These are phyloP conservation scores for Spirogloea muscicola DNA, from an alignment of 139 green algal species.

Conservation along the genomic window DNA sequence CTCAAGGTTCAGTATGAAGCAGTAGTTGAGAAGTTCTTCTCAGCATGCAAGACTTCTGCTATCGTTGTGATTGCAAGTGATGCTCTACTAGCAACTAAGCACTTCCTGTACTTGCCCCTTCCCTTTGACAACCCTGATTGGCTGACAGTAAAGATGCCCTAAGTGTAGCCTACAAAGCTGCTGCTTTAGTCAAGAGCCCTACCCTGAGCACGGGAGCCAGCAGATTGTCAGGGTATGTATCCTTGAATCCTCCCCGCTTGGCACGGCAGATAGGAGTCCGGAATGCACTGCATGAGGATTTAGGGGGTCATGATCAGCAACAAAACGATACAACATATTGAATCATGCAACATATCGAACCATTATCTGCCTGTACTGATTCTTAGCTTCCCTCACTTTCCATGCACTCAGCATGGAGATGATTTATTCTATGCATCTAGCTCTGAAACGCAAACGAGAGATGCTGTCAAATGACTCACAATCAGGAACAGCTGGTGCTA, in stretches of 20 bases:
- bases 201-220: constrained; percentile 57
- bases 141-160: too few relatives aligned
- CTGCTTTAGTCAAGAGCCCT: constrained; percentile 1
- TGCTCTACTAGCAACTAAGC: too few relatives aligned
- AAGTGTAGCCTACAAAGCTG: too few relatives aligned
- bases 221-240: constrained; percentile 88
- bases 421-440: background rate
- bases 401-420: too few relatives aligned
- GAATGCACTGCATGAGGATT: constrained; percentile 59
- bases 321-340: constrained; percentile 38
- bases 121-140: too few relatives aligned
- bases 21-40: too few relatives aligned
- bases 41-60: too few relatives aligned
- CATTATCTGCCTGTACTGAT: background rate
- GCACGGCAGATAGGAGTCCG: constrained; percentile 87
- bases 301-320: too few relatives aligned
- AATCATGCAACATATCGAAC: background rate
- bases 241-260: constrained; percentile 80
- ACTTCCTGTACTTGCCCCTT: too few relatives aligned
- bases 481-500: constrained; percentile 1
- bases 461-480: constrained; percentile 1
- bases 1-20: too few relatives aligned
- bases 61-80: too few relatives aligned
- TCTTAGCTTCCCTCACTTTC: background rate
- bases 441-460: background rate